Conservation (phyloP, 2,329 filamentous ascomycete species). For the Penicillium palitans region DNA sequence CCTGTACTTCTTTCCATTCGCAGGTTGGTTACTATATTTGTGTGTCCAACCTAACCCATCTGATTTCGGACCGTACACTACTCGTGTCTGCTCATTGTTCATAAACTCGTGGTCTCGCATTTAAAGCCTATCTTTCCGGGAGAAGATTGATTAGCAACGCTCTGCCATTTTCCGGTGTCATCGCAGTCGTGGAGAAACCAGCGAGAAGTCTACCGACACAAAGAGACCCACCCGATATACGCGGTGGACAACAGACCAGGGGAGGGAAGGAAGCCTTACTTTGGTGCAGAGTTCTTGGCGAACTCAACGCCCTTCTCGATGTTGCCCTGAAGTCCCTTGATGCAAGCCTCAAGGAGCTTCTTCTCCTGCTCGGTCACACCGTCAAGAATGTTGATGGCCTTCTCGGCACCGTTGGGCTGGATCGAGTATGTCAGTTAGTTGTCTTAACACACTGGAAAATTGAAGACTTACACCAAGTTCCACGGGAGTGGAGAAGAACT, state of each 20-base stretch:
- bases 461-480: slow-evolving; percentile 80
- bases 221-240: slow-evolving; percentile 13
- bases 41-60: slow-evolving; percentile 13
- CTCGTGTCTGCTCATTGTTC: slow-evolving; percentile 24
- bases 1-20: slow-evolving; percentile 19
- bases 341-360: slow-evolving; percentile 73
- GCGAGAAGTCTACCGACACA: slow-evolving; percentile 11
- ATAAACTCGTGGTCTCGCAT: slow-evolving; percentile 30
- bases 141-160: slow-evolving; percentile 39
- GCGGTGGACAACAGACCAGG: slow-evolving; percentile 16
- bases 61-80: slow-evolving; percentile 19
- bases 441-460: slow-evolving; percentile 2
- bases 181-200: slow-evolving; percentile 3
- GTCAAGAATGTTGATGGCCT: slow-evolving; percentile 76
- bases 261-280: slow-evolving; percentile 61
- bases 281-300: slow-evolving; percentile 81
- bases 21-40: slow-evolving; percentile 20
- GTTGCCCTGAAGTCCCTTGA: slow-evolving; percentile 83
- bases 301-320: slow-evolving; percentile 93
- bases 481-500: slow-evolving; percentile 95
- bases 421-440: slow-evolving; percentile 30
- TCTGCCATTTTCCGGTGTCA: slow-evolving; percentile 28
- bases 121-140: slow-evolving; percentile 50
- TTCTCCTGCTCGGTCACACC: slow-evolving; percentile 84
- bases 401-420: slow-evolving; percentile 80